Evolutionary conservation across 768 basidiomycete species (phyloP).

Genomic region (Leccinum disarticulatum): DNA sequence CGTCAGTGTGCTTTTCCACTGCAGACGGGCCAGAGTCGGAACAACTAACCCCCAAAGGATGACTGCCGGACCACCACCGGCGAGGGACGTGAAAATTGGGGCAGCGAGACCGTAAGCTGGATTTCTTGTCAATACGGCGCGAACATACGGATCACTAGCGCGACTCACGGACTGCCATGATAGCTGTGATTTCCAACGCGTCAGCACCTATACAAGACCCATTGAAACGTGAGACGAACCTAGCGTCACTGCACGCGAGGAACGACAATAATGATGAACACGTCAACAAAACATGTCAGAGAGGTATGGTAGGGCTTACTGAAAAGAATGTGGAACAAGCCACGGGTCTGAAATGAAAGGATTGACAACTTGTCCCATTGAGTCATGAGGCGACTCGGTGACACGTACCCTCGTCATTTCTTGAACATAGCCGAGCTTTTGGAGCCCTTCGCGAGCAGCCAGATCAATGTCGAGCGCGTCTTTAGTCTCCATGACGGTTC

Average conservation of each 20-base stretch:
- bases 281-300: background rate
- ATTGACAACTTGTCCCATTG: background rate
- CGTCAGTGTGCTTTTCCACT: background rate
- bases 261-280: background rate
- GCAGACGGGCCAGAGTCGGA: background rate
- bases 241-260: slow-evolving; percentile 42
- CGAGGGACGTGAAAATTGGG: slow-evolving; percentile 55
- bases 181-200: slow-evolving; percentile 36
- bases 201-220: slow-evolving; percentile 2
- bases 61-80: slow-evolving; percentile 54
- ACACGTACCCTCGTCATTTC: slow-evolving; percentile 50
- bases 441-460: slow-evolving; percentile 36
- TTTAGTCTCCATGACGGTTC: slow-evolving; percentile 13
- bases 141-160: background rate
- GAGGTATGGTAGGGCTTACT: slow-evolving; percentile 36
- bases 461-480: slow-evolving; percentile 22
- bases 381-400: background rate
- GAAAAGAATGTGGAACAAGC: slow-evolving; percentile 52
- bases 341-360: slow-evolving; percentile 40
- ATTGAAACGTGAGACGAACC: slow-evolving; percentile 31
- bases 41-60: slow-evolving; percentile 57
- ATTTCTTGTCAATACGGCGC: slow-evolving; percentile 4
- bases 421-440: slow-evolving; percentile 56
- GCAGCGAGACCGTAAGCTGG: slow-evolving; percentile 56
- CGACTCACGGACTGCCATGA: slow-evolving; percentile 62